Percentiles rank a stretch among this genome's conserved stretches.
These are phyloP conservation scores for Nephelium lappaceum DNA, from an alignment of 345 rosid species.

Conservation along the genomic window DNA sequence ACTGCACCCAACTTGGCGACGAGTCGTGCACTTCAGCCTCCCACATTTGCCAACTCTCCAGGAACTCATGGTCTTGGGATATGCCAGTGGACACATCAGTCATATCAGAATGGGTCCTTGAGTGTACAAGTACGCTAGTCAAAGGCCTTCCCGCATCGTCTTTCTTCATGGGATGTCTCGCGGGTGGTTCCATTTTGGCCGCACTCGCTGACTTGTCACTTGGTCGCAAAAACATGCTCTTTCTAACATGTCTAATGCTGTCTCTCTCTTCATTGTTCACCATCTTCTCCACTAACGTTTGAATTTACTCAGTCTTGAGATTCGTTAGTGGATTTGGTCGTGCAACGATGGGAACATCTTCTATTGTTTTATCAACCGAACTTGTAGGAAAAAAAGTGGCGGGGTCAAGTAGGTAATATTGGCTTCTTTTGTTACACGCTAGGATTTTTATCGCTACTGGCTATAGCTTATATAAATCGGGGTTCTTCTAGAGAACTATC, in stretches of 20 bases:
- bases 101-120: constrained; percentile 59
- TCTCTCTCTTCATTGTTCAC: constrained; percentile 43
- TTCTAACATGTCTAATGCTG: constrained; percentile 47
- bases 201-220: constrained; percentile 56
- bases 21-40: too few relatives aligned
- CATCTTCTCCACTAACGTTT: constrained; percentile 42
- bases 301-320: constrained; percentile 46
- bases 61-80: too few relatives aligned
- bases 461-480: constrained; percentile 41
- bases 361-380: constrained; percentile 53
- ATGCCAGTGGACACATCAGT: constrained; percentile 56
- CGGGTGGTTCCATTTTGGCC: constrained; percentile 54
- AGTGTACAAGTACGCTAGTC: constrained; percentile 46
- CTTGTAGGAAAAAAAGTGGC: constrained; percentile 50
- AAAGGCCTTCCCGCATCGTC: constrained; percentile 63
- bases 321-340: constrained; percentile 56
- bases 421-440: constrained; percentile 47
- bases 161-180: constrained; percentile 59
- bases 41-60: too few relatives aligned
- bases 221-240: constrained; percentile 62
- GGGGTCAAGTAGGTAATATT: constrained; percentile 46
- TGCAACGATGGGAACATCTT: constrained; percentile 46
- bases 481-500: constrained; percentile 53
- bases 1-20: too few relatives aligned
- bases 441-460: constrained; percentile 51